Evolutionary conservation across 257 asterid species (phyloP), one percentile per base, ranked within the genome.

Genomic region (Echites panduratus): DNA sequence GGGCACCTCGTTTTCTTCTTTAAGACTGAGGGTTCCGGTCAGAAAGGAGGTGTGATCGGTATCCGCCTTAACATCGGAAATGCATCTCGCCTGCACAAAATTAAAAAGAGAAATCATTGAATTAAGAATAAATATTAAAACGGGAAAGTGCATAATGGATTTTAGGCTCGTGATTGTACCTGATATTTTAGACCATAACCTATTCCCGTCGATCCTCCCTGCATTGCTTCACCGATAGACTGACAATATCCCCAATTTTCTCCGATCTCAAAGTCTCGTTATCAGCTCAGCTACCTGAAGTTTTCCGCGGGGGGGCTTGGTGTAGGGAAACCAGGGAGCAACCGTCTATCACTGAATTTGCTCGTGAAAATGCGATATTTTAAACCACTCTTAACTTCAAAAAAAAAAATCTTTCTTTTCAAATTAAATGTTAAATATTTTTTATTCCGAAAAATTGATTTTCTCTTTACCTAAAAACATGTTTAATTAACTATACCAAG

Each of bases 131-230:
- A 61, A 68, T 45, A 80, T 16, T 56, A 9, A 56, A 70, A 72
- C 32, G 50, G 14, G 7, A 19, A 44, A 35, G 9, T 26, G 47
- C 26, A 9, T 26, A 43, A 47, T 11, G 64, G 16, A 24, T 26
- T 24, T 35, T 8, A 63, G 16, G 41, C 44, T n/a, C 9, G 40
- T 35, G 48, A 41, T 43, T 38, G 53, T 75, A 92, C 99, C 96
- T 95, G 99, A 73, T 89, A 95, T 78, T 95, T 95, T 77, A 92
- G 97, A 63, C 98, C 99, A 69, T 95, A 92, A 77, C 98, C 98
- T 76, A 90, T 81, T 73, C 99, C 97, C 44, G 87, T 85, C 35
- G 98, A 81, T 86, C 89, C 93, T 70, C 89, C 96, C 87, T 92
- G 99, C 98, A 94, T 87, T 70, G 40, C 40, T 44, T 53, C 66